phyloP scores from a whole-genome alignment of 192 early-diverging fungal genomes.

The Borealophlyctis nickersoniae region DNA sequence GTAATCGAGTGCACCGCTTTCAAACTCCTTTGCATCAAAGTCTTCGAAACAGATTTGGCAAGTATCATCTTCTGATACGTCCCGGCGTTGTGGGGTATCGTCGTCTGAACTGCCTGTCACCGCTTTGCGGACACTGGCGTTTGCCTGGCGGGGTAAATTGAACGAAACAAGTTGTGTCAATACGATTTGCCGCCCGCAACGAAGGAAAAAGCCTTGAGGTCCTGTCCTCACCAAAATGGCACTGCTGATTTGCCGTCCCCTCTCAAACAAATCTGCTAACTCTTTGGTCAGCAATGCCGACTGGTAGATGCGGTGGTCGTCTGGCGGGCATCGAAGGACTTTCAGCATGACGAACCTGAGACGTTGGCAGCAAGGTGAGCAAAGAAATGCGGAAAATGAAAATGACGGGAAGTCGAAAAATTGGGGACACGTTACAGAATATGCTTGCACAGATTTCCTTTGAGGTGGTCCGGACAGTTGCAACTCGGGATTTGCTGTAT shows the following conservation, averaged over 20 bases:
- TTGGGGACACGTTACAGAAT: background rate
- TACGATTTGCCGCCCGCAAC: too few species aligned
- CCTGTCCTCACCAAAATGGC: background rate
- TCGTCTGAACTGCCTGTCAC: background rate
- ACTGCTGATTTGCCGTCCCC: background rate
- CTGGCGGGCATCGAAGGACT: background rate
- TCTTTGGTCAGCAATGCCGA: background rate
- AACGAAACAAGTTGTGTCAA: too few species aligned
- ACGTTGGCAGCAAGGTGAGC: background rate
- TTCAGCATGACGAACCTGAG: background rate
- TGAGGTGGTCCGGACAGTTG: background rate
- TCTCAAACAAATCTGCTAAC: background rate
- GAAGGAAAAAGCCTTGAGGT: too few species aligned
- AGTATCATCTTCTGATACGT: background rate
- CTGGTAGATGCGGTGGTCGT: slow-evolving; percentile 1
- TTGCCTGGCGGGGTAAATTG: too few species aligned
- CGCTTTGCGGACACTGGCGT: background rate
- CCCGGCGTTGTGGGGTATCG: background rate
- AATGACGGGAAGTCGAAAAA: background rate
- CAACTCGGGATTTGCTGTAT: background rate
- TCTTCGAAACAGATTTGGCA: background rate
- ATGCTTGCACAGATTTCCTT: slow-evolving; percentile 8
- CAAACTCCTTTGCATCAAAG: background rate
- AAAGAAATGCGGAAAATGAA: too few species aligned
- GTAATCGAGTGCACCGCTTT: background rate